Evolutionary conservation across 139 green algal genomes (phyloP), one percentile per base, ranked within the genome.

Genomic region (Raphidocelis subcapitata): DNA sequence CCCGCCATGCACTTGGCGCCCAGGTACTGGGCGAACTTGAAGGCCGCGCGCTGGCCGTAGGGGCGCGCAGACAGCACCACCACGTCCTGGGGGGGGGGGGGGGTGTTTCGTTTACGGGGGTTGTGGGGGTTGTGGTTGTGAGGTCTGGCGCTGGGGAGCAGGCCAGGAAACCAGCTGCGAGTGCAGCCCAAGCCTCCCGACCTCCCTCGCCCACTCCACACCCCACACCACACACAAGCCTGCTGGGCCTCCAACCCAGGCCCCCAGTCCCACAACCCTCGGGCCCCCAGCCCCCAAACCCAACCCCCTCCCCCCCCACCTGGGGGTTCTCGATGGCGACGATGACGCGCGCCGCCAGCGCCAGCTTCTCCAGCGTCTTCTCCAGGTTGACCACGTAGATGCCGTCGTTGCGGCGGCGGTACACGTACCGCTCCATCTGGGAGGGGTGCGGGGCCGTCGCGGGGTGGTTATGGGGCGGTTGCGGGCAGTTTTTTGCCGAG

Each of bases 21-120:
- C 23, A 94, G 93, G 95, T 99, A 98, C 82, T 98, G 92, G 8
- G 94, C 91, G 73, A 99, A 99, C 89, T 99, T 99, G 76, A 99
- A 92, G 51, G 99, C 94, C 21, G 93, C 96, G 63, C 96, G 90
- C 88, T 99, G 96, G 52, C 91, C 93, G 67, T 97, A 98, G 46
- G 93, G 93, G 49, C 93, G 90, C 29, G 93, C 93, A 31, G 90
- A 95, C 83, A 92, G 92, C 69, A 79, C 66, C 26, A 81, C 76
- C 49, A 85, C 80, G 69, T 89, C 84, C 60, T 92, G 81, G 92
- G 87, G 41, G 87, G 80, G 41, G 12, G 41, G 8, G 41, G 8
- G 41, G 8, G 41, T 49, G 41, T 49, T 8, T 49, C 8, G 8
- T 8, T 49, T 8, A 20, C 8, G 8, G 41, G 8, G 41, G 8